phyloP scores from a whole-genome alignment of 371 early-diverging fungal genomes.

The Dichotomocladium elegans region DNA sequence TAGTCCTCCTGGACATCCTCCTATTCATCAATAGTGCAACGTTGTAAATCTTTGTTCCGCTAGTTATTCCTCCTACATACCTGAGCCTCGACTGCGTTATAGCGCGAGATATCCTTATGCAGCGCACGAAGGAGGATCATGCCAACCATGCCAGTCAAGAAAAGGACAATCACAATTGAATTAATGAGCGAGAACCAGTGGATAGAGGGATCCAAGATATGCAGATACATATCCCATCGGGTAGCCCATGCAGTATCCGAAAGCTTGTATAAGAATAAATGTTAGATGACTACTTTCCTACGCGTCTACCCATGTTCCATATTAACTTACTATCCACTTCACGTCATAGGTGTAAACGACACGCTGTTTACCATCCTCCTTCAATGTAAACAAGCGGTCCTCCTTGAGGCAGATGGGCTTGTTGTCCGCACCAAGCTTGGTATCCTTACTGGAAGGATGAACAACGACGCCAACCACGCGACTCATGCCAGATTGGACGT shows the following conservation, averaged over 20 bases:
- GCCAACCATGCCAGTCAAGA: conserved; percentile 86
- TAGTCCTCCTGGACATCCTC: conserved; percentile 89
- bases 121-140: conserved; percentile 84
- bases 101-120: conserved; percentile 81
- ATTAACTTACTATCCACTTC: conserved; percentile 64
- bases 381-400: conserved; percentile 43
- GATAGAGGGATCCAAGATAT: conserved; percentile 82
- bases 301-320: background rate
- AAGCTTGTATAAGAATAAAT: conserved; percentile 14
- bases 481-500: conserved; percentile 50
- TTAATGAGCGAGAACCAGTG: conserved; percentile 80
- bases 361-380: conserved; percentile 29
- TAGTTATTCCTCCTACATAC: conserved; percentile 14
- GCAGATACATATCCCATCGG: conserved; percentile 91
- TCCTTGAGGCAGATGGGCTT: conserved; percentile 34
- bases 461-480: conserved; percentile 86
- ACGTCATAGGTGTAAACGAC: conserved; percentile 87
- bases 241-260: conserved; percentile 85
- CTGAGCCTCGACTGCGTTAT: conserved; percentile 70
- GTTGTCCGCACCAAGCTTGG: conserved; percentile 32
- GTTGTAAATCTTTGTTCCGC: background rate
- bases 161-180: conserved; percentile 83
- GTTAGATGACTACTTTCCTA: background rate
- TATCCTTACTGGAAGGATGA: conserved; percentile 53
- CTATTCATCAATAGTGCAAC: no score